Conservation (phyloP, 148 eudicot species). For the Gaultheria prostrata region DNA sequence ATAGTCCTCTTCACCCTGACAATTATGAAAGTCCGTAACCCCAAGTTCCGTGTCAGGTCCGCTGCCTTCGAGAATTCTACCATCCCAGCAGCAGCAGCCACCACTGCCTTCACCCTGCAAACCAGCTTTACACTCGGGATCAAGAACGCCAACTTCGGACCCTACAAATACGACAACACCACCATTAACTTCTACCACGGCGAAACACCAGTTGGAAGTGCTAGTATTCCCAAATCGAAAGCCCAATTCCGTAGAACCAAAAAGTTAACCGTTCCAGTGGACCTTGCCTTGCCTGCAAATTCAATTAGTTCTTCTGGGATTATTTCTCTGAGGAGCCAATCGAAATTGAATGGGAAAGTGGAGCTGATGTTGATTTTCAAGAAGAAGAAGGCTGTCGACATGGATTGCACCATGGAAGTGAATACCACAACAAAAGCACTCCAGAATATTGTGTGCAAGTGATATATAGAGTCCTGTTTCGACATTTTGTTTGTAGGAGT, state of each 20-base stretch:
- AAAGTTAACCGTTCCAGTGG: slow-evolving; percentile 3
- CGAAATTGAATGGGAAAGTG: not conserved
- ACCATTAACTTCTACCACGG: slow-evolving; percentile 11
- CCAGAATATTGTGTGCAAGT: not conserved
- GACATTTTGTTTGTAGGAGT: not conserved
- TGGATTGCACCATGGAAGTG: not conserved
- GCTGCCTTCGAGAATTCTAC: slow-evolving; percentile 10
- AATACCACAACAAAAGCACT: not conserved
- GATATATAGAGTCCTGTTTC: not conserved
- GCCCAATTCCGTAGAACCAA: slow-evolving; percentile 11
- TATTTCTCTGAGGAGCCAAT: not conserved
- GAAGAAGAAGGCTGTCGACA: not conserved
- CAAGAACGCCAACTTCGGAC: slow-evolving; percentile 23
- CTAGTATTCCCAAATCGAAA: not conserved
- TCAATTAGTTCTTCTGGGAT: not conserved
- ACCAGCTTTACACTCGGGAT: slow-evolving; percentile 9
- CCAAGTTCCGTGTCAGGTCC: slow-evolving; percentile 17
- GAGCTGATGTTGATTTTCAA: slow-evolving; percentile 3
- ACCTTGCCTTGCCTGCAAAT: not conserved
- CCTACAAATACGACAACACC: slow-evolving; percentile 1
- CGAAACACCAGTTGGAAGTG: not conserved
- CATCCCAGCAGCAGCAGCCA: not conserved
- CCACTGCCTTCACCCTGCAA: not conserved
- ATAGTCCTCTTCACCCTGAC: slow-evolving; percentile 14
- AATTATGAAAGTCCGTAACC: slow-evolving; percentile 18